Percentiles rank a stretch among this genome's conserved stretches.
Evolutionary conservation across 345 rosid species (phyloP).

Genomic region (Xanthoceras sorbifolium): DNA sequence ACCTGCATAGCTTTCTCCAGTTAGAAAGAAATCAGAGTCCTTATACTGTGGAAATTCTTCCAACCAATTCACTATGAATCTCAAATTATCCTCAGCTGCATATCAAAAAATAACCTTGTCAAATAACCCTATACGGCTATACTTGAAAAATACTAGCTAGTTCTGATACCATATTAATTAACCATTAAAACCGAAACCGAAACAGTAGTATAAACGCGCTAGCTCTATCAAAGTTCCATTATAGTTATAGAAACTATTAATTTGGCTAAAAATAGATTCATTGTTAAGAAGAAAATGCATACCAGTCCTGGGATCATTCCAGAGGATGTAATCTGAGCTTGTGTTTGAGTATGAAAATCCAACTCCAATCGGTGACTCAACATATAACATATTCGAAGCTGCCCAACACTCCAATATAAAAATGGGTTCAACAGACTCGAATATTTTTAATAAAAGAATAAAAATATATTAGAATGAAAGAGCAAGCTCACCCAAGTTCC

Average conservation of each 20-base stretch:
- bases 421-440: neutral
- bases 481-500: constrained; percentile 29
- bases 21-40: constrained; percentile 30
- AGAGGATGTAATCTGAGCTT: constrained; percentile 19
- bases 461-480: neutral
- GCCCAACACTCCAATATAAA: neutral
- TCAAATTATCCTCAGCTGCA: constrained; percentile 39
- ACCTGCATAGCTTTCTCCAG: constrained; percentile 54
- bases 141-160: neutral
- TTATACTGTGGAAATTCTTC: constrained; percentile 40
- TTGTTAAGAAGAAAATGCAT: neutral
- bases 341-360: constrained; percentile 41
- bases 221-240: neutral
- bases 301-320: constrained; percentile 31
- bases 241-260: neutral
- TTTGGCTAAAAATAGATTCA: neutral
- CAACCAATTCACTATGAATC: constrained; percentile 35
- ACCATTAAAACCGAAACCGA: no score
- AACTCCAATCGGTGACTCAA: constrained; percentile 35
- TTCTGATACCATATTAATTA: no score
- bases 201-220: no score
- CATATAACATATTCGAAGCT: constrained; percentile 38
- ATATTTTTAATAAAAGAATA: neutral
- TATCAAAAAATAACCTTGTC: neutral
- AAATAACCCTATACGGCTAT: neutral